phyloP scores from a whole-genome alignment of 495 filamentous ascomycete genomes.

The Corynascus novoguineensis region DNA sequence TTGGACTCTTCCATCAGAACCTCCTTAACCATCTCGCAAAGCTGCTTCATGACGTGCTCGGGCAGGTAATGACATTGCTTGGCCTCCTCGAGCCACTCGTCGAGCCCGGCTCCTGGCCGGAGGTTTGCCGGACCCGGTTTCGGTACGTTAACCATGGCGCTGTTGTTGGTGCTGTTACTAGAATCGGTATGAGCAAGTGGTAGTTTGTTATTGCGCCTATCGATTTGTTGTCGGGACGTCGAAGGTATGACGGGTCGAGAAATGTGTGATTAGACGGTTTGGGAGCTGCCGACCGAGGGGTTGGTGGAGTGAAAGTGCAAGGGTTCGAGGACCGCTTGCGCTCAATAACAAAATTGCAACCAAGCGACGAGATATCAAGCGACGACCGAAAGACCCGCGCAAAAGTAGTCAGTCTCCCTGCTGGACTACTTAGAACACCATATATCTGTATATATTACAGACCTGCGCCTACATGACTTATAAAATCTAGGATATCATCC shows the following conservation, averaged over 20 bases:
- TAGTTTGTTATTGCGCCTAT: neutral
- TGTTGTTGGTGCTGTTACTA: too few relatives aligned
- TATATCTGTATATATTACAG: too few relatives aligned
- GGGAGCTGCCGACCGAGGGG: neutral
- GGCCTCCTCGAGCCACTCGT: slow-evolving; percentile 92
- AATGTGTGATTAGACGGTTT: neutral
- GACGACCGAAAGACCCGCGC: too few relatives aligned
- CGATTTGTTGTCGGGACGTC: neutral
- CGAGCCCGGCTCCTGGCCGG: slow-evolving; percentile 72
- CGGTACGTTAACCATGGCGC: slow-evolving; percentile 44
- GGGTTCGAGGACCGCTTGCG: neutral
- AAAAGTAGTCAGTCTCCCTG: too few relatives aligned
- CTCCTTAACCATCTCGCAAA: slow-evolving; percentile 98
- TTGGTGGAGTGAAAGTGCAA: neutral
- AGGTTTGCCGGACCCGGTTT: slow-evolving; percentile 87
- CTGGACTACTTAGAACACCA: too few relatives aligned
- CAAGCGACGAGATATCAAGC: too few relatives aligned
- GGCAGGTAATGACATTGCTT: slow-evolving; percentile 96
- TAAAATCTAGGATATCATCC: too few relatives aligned
- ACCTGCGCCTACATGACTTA: too few relatives aligned
- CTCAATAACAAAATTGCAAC: too few relatives aligned
- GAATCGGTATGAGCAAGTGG: neutral
- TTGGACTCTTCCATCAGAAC: slow-evolving; percentile 99
- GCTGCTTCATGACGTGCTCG: slow-evolving; percentile 92
- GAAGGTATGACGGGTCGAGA: neutral